Base-by-base conservation (phyloP, 2,329 filamentous ascomycete genomes). In the Penicillium decumbens region DNA sequence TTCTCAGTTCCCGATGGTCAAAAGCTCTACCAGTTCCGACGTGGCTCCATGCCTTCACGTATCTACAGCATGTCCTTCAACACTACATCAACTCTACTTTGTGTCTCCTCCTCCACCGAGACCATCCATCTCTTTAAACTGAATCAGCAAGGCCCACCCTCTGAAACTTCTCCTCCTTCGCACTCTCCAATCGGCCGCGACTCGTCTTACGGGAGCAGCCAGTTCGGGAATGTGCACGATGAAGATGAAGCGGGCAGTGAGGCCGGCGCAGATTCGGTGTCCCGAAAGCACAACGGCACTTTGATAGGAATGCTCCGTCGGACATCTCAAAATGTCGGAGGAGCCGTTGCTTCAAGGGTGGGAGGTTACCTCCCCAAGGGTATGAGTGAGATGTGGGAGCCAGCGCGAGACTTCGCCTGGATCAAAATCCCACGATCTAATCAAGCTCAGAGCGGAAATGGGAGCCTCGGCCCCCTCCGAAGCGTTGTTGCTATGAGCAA, bases 61-160 rank as follows among this genome's bases (percentile, higher is more conserved):
- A 98, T 98, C 60, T 96, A 91, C 74, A 95, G 90, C 80, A 96
- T 98, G 90, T 95, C 91, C 1, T 98, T 98, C 74, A 98, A 98
- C 70, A 84, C 90, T 43, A 90, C 88, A 51, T 95, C 91, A 2
- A 95, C 91, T 1, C 77, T 98, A 9, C 81, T 98, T 30, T 96
- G 91, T 64, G 91, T 98, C 35, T 97, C 93, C 4, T 97, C 92
- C 3, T 91, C 90, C 1, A 95, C 91, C 0, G 93, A 98, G 64
- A 98, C 93, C 0, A 86, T 98, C 8, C 93, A 98, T 68, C 90
- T 98, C 44, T 98, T 98, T 75, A 89, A 91, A 47, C 78, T 98
- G 18, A 77, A 76, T 24, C 67, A 68, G 4, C 45, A 76, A 72
- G 45, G 63, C 2, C 56, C 63, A 12, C 54, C 58, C 10, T 58